Base-by-base conservation (phyloP, 2,329 filamentous ascomycete species). In the Colletotrichum salicis region DNA sequence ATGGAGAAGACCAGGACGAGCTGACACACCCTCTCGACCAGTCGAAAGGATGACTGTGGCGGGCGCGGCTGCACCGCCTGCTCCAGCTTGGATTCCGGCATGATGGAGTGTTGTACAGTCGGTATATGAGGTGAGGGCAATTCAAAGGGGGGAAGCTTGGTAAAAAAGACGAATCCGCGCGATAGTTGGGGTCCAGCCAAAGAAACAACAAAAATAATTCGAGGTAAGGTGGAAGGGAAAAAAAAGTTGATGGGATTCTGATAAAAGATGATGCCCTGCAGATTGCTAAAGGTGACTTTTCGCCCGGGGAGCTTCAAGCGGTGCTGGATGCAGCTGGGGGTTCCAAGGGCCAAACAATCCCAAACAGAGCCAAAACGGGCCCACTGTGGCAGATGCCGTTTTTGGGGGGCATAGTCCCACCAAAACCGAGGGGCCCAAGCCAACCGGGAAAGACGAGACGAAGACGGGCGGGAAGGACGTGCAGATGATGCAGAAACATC, bases 381-480 rank as follows among this genome's bases (percentile, higher is more conserved):
- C 70, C 70, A 72, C 65, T 72, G 70, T 72, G 69, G 69, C 69
- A 71, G 69, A 71, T 71, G 35, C 65, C 69, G 66, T 59, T 64
- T 63, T 58, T 29, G 61, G 61, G 65, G 59, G 69, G 58, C 27
- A n/a, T 8, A 3, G 57, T 13, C 24, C 69, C 59, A 69, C 64
- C 27, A 51, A 22, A 5, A 48, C 62, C 24, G 64, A 35, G 58
- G 58, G 64, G 69, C 27, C 64, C 41, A 71, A 64, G 64, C 65
- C 45, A 69, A 27, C 54, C 37, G 22, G 41, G 31, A 24, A 58
- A 68, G 68, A 58, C 52, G 41, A 69, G 58, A 66, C 54, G 64
- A 62, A 45, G 64, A 62, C 31, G 15, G 13, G 22, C 29, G 8
- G 12, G 11, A n/a, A 15, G 24, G n/a, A 35, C n/a, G 15, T 60